Evolutionary conservation across 805 yeast species (phyloP).

Genomic region (Ogataea nitratoaversa): DNA sequence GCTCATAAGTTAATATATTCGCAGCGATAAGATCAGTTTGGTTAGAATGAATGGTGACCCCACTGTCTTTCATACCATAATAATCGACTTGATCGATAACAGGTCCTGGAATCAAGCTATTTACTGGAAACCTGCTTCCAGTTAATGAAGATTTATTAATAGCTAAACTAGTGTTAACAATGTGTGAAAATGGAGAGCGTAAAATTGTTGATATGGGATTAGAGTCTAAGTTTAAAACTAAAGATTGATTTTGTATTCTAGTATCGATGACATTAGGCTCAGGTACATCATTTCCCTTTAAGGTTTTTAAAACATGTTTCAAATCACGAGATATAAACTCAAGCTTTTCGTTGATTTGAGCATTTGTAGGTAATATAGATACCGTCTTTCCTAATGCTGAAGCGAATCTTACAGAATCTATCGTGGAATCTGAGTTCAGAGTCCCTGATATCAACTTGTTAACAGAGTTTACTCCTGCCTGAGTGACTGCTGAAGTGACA

Average conservation of each 20-base stretch:
- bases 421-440: neutral
- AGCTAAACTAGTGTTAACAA: slow-evolving; percentile 34
- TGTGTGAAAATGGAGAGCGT: slow-evolving; percentile 42
- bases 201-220: slow-evolving; percentile 28
- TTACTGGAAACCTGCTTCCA: neutral
- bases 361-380: neutral
- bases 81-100: slow-evolving; percentile 7
- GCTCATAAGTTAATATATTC: slow-evolving; percentile 44
- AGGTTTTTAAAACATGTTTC: slow-evolving; percentile 9
- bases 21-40: slow-evolving; percentile 45
- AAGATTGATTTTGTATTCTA: neutral
- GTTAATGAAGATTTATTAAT: slow-evolving; percentile 31
- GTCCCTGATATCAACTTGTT: no score
- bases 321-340: slow-evolving; percentile 10
- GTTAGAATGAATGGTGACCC: neutral
- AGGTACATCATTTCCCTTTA: slow-evolving; percentile 7
- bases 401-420: neutral
- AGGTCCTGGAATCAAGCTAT: slow-evolving; percentile 24
- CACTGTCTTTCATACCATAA: neutral
- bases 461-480: neutral
- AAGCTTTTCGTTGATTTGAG: slow-evolving; percentile 1
- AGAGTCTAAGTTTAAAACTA: slow-evolving; percentile 11
- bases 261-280: slow-evolving; percentile 4
- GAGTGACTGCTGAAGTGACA: neutral
- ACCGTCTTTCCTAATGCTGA: neutral